A percentile compares a stretch with the other conserved stretches of the same genome.
These are phyloP conservation scores for Cladosporium sp. DNA, from an alignment of 2,329 filamentous ascomycete species.

Conservation along the genomic window DNA sequence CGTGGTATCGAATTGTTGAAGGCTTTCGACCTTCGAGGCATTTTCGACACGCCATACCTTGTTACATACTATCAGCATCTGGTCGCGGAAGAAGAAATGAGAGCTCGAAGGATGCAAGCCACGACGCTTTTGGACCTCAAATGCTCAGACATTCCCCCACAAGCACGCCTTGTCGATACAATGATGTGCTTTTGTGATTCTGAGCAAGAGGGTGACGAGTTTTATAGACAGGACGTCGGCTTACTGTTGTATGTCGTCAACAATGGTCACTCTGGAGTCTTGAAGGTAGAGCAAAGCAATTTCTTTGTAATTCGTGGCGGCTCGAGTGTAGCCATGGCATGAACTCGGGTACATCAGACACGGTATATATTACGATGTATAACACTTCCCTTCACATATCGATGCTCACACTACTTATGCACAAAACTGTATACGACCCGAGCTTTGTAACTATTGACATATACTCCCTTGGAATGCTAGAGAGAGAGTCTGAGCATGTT, in stretches of 20 bases:
- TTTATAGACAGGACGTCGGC: not conserved
- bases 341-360: not conserved
- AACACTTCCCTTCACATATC: not conserved
- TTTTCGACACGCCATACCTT: conserved; percentile 21
- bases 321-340: not conserved
- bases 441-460: not conserved
- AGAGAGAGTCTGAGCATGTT: not conserved
- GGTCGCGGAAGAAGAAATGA: conserved; percentile 15
- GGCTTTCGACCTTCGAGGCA: conserved; percentile 14
- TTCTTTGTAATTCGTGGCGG: not conserved
- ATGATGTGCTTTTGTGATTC: conserved; percentile 2
- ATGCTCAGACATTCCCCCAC: not conserved
- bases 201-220: not conserved
- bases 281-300: not conserved
- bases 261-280: not conserved
- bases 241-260: not conserved
- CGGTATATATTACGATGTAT: not conserved
- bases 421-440: not conserved
- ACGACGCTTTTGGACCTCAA: not conserved
- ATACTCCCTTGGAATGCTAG: not conserved
- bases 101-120: not conserved
- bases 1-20: conserved; percentile 14
- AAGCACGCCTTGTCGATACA: conserved; percentile 5
- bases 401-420: not conserved
- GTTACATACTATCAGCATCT: conserved; percentile 16